Conservation (phyloP, 495 filamentous ascomycete genomes). For the Daldinia concentrica region DNA sequence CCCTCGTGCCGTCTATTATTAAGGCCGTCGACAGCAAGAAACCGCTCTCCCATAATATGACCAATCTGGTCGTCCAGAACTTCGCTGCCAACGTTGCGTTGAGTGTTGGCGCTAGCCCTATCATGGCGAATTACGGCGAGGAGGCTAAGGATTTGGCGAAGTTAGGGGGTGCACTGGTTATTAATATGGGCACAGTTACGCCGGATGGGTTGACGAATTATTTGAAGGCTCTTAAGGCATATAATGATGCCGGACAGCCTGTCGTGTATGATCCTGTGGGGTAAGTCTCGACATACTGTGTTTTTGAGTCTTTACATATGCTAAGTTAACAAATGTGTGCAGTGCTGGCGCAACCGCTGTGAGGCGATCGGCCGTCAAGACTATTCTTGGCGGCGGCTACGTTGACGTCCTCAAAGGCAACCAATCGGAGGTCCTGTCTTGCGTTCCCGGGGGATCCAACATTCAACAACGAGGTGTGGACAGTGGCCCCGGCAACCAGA, state of each 20-base stretch:
- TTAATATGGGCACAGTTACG: slow-evolving; percentile 95
- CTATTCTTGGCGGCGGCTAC: slow-evolving; percentile 77
- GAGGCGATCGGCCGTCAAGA: slow-evolving; percentile 73
- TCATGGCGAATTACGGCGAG: slow-evolving; percentile 88
- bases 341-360: slow-evolving; percentile 80
- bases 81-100: slow-evolving; percentile 91
- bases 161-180: slow-evolving; percentile 74
- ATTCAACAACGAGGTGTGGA: slow-evolving; percentile 91
- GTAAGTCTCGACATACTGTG: slow-evolving; percentile 38
- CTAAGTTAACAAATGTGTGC: background rate
- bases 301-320: background rate
- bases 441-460: slow-evolving; percentile 66
- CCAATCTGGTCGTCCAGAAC: slow-evolving; percentile 90
- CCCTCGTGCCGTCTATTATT: slow-evolving; percentile 65
- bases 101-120: slow-evolving; percentile 85
- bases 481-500: slow-evolving; percentile 68
- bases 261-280: slow-evolving; percentile 93
- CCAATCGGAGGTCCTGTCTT: slow-evolving; percentile 85
- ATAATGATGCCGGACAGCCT: slow-evolving; percentile 77
- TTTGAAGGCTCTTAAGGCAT: slow-evolving; percentile 67
- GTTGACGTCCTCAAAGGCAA: slow-evolving; percentile 95
- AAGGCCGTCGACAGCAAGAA: slow-evolving; percentile 65
- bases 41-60: slow-evolving; percentile 95
- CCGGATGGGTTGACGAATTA: slow-evolving; percentile 76
- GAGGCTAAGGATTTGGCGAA: slow-evolving; percentile 82